Evolutionary conservation across 2,329 filamentous ascomycete species (phyloP).

Genomic region (Aspergillus ochraceoroseus): DNA sequence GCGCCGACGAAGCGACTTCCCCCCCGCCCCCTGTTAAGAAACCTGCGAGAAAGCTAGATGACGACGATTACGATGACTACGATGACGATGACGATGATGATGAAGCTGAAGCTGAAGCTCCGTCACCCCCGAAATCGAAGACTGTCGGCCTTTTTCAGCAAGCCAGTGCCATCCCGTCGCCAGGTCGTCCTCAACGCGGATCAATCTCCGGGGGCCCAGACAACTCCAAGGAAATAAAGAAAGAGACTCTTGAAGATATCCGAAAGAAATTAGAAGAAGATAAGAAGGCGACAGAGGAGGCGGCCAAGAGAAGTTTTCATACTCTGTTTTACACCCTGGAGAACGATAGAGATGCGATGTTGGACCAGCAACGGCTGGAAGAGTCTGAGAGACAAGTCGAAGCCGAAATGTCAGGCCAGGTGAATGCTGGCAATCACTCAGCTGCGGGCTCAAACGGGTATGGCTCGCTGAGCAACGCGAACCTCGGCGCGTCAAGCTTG

Average conservation of each 20-base stretch:
- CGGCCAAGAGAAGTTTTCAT: conserved; percentile 83
- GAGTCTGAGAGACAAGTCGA: conserved; percentile 95
- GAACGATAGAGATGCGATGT: conserved; percentile 91
- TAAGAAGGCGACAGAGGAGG: conserved; percentile 83
- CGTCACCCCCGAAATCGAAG: conserved; percentile 52
- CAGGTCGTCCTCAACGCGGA: conserved; percentile 63
- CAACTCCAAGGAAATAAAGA: conserved; percentile 53
- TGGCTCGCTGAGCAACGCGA: conserved; percentile 85
- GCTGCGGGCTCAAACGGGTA: conserved; percentile 61
- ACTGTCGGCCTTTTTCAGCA: conserved; percentile 51
- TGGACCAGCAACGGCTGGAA: conserved; percentile 94
- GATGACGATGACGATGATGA: conserved; percentile 59
- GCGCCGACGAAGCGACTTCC: conserved; percentile 49
- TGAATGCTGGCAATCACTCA: conserved; percentile 52
- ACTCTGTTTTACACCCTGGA: conserved; percentile 93
- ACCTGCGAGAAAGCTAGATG: conserved; percentile 69
- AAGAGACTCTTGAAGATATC: conserved; percentile 74
- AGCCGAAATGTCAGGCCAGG: conserved; percentile 75
- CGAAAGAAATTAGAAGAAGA: conserved; percentile 90
- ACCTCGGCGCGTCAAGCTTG: conserved; percentile 89
- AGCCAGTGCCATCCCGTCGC: conserved; percentile 60
- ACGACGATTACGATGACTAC: conserved; percentile 68
- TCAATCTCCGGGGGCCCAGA: conserved; percentile 59
- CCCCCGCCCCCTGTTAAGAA: conserved; percentile 48
- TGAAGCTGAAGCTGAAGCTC: conserved; percentile 44